Evolutionary conservation across 1,284 basidiomycete genomes (phyloP), one percentile per base, ranked within the genome.

Genomic region (Agaricales sp.): DNA sequence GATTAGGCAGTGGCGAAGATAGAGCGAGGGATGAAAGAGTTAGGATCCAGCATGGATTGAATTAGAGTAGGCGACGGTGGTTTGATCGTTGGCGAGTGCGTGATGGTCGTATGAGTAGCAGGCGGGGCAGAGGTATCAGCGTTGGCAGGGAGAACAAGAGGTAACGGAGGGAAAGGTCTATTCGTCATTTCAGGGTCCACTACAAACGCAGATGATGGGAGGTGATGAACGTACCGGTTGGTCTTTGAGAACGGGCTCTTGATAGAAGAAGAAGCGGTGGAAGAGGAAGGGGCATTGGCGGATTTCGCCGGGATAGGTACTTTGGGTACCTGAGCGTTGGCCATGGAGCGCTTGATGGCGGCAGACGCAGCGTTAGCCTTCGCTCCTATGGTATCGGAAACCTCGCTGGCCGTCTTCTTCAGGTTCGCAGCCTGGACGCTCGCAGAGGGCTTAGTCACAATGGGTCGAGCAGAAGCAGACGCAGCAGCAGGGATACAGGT

Each of bases 131-230:
- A 50, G 55, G 60, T 56, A 52, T 48, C 38, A 59, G 54, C 30
- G 30, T 35, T 16, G 39, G 45, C 49, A 24, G 21, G 55, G 19
- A 37, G 46, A 43, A 37, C 52, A 50, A 50, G 55, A 50, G 55
- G 47, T 45, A 56, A 53, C 37, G 53, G 58, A 16, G 58, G 26
- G 46, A 53, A 51, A 65, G 58, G 60, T 81, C 83, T 57, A 53
- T 63, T 68, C 67, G 80, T 78, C 70, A 79, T 84, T 41, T 41
- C 70, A 85, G 81, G 71, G 72, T 67, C 70, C 74, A 80, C 77
- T 73, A 64, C 67, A 59, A 53, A 54, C 50, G 52, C 57, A 55
- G 35, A 35, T 52, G 49, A 50, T 44, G 53, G 59, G 18, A 41
- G 39, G 18, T 30, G 59, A 24, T 43, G 16, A 43, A 74, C 83